phyloP scores from a whole-genome alignment of 441 rosid genomes.

The Eruca vesicaria region DNA sequence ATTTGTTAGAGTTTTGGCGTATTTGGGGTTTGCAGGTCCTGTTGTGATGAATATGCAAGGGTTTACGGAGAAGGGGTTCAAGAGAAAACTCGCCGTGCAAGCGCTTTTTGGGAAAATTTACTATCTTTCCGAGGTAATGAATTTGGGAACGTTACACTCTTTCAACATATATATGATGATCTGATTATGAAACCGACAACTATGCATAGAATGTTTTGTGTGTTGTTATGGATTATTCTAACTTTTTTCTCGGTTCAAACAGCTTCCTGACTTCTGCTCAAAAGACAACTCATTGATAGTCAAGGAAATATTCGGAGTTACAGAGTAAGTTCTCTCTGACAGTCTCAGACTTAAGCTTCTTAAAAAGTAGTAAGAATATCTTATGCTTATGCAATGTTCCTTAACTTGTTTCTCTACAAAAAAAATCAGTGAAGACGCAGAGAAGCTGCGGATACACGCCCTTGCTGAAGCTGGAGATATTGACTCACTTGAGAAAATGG shows the following conservation, averaged over 20 bases:
- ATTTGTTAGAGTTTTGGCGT: background rate
- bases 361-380: background rate
- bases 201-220: background rate
- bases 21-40: slow-evolving; percentile 55
- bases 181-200: background rate
- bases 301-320: slow-evolving; percentile 91
- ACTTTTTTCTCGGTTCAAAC: slow-evolving; percentile 28
- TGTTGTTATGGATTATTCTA: background rate
- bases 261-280: slow-evolving; percentile 89
- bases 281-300: slow-evolving; percentile 75
- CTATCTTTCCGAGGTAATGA: slow-evolving; percentile 80
- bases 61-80: slow-evolving; percentile 83
- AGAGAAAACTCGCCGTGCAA: slow-evolving; percentile 94
- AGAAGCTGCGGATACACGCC: slow-evolving; percentile 72
- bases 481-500: slow-evolving; percentile 84
- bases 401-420: background rate
- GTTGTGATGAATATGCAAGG: slow-evolving; percentile 86
- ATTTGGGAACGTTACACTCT: background rate
- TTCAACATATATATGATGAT: background rate
- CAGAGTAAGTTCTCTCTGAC: slow-evolving; percentile 66
- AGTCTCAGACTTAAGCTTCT: background rate
- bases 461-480: slow-evolving; percentile 82
- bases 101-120: slow-evolving; percentile 83
- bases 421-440: slow-evolving; percentile 72
- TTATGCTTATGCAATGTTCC: background rate